Evolutionary conservation across 1,284 basidiomycete genomes (phyloP), one percentile per base, ranked within the genome.

Genomic region (Fomitopsis pinicola): DNA sequence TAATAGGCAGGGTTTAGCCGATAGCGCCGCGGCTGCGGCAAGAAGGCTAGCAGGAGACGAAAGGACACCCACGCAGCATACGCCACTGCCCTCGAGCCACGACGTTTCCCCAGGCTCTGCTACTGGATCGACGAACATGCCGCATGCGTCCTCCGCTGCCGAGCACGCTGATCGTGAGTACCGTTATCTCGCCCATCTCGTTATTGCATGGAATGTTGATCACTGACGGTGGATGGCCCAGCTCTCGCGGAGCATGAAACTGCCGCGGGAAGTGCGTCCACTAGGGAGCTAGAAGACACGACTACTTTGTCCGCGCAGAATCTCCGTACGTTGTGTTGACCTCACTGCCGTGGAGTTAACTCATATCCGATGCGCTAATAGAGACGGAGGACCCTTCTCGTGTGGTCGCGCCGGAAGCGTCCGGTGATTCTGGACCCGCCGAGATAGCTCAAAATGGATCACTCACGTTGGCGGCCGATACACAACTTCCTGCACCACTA

Each of bases 101-200:
- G 66, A 66, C 42, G 64, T 63, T 22, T 64, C 67, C 26, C 59
- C 61, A 4, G 63, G 62, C 7, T 50, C 50, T 33, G 55, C 58
- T 10, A 54, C 58, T 22, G 42, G 35, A 38, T 53, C 56, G 22
- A 33, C 36, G n/a, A 53, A 55, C 33, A 35, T 45, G 38, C 50
- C 35, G 33, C 45, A 10, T 14, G 42, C 50, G 19, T 30, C 57
- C 14, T 40, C 35, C 7, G 33, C 26, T 15, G 26, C 50, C 52
- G 57, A 22, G 8, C 15, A 42, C 22, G 36, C 54, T 19, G 57
- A 55, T 46, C 38, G 60, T 61, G 48, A 54, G 60, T 33, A 28
- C 9, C 7, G 52, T 36, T 54, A 36, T 38, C 52, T 54, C 36
- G 35, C 7, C n/a, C 33, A 53, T 54, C 33, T 54, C 35, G 36